A percentile compares a stretch with the other conserved stretches of the same genome.
Evolutionary conservation across 768 basidiomycete genomes (phyloP).

Genomic region (Podaxis sp.): DNA sequence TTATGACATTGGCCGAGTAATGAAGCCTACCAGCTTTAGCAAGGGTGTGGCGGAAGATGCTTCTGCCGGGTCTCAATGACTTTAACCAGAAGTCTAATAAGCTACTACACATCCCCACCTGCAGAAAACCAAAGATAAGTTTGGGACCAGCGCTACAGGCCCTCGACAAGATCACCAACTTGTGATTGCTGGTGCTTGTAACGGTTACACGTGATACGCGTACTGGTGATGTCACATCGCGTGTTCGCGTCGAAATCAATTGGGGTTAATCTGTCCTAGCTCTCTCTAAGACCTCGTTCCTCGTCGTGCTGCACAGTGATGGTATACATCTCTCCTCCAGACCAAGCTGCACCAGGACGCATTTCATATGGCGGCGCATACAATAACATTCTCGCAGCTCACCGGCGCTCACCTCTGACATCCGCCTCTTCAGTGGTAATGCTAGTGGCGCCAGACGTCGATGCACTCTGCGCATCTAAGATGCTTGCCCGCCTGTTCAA

Average conservation of each 20-base stretch:
- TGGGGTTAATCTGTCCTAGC: not conserved
- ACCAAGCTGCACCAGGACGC: slow-evolving; percentile 52
- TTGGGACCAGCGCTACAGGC: not conserved
- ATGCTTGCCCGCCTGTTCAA: slow-evolving; percentile 89
- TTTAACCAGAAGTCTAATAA: not conserved
- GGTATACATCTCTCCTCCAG: slow-evolving; percentile 72
- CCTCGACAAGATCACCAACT: not conserved
- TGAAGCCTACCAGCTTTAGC: not conserved
- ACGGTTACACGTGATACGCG: slow-evolving; percentile 13
- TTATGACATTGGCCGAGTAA: not conserved
- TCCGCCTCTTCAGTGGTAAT: slow-evolving; percentile 84
- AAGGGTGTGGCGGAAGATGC: not conserved
- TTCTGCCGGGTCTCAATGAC: not conserved
- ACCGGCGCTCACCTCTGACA: slow-evolving; percentile 69
- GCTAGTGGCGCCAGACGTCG: slow-evolving; percentile 87
- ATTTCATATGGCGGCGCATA: slow-evolving; percentile 76
- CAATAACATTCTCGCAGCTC: slow-evolving; percentile 63
- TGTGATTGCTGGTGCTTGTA: not conserved
- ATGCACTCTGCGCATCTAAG: slow-evolving; percentile 86
- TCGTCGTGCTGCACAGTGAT: slow-evolving; percentile 16
- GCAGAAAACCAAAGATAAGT: not conserved
- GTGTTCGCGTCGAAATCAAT: not conserved
- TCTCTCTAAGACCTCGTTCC: not conserved
- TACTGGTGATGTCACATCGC: not conserved
- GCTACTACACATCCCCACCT: not conserved